These are phyloP conservation scores for Cerrena zonata DNA, from an alignment of 1,284 basidiomycete genomes.

Conservation along the genomic window DNA sequence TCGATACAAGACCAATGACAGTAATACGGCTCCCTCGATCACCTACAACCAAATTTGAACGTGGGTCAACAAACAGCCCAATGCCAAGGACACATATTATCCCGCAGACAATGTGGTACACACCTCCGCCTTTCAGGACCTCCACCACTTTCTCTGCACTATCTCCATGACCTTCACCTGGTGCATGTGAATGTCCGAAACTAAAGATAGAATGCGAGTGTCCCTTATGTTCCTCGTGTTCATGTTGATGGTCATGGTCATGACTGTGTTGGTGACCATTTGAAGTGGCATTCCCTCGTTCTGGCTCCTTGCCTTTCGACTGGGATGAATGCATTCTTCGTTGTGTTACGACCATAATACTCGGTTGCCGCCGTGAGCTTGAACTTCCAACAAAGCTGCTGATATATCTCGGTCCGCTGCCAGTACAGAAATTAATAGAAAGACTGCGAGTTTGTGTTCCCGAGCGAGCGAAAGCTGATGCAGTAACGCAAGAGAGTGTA, in stretches of 20 bases:
- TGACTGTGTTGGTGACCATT: slow-evolving; percentile 22
- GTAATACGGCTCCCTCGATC: slow-evolving; percentile 83
- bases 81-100: not conserved
- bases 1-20: slow-evolving; percentile 80
- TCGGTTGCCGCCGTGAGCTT: too few relatives aligned
- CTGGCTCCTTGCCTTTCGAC: slow-evolving; percentile 25
- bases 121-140: slow-evolving; percentile 63
- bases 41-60: slow-evolving; percentile 31
- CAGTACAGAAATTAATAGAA: too few relatives aligned
- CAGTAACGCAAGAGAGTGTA: not conserved
- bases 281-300: slow-evolving; percentile 8
- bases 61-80: slow-evolving; percentile 7
- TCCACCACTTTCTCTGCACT: slow-evolving; percentile 68
- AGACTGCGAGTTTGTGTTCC: too few relatives aligned
- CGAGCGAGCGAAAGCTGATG: too few relatives aligned
- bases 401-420: too few relatives aligned
- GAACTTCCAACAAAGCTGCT: too few relatives aligned
- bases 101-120: slow-evolving; percentile 19
- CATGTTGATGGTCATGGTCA: slow-evolving; percentile 20
- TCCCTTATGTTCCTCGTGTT: slow-evolving; percentile 17
- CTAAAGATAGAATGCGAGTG: slow-evolving; percentile 52
- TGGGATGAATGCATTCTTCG: slow-evolving; percentile 19
- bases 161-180: slow-evolving; percentile 60
- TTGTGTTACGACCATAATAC: not conserved
- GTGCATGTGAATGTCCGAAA: slow-evolving; percentile 54